phyloP scores from a whole-genome alignment of 352 stramenopile genomes.

The Globisporangium ultimum region DNA sequence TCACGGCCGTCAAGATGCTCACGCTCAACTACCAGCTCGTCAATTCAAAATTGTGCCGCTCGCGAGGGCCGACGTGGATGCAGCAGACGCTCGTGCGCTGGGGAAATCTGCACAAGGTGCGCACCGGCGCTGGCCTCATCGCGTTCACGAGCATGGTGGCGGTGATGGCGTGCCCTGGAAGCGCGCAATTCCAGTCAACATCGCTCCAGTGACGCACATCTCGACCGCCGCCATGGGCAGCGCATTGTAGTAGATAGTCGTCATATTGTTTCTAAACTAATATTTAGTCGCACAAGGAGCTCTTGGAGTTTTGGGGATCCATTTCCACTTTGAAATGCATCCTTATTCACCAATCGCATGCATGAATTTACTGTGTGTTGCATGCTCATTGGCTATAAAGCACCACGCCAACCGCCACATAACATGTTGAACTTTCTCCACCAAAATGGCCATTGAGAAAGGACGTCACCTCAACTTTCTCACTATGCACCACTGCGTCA shows the following conservation, averaged over 20 bases:
- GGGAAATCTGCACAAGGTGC: conserved; percentile 33
- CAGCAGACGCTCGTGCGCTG: conserved; percentile 26
- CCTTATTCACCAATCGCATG: neutral
- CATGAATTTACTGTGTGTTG: too few species aligned
- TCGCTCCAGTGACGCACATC: neutral
- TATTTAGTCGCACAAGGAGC: conserved; percentile 12
- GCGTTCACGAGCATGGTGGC: conserved; percentile 37
- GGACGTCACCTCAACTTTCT: neutral
- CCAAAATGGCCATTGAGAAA: neutral
- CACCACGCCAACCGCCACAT: too few species aligned
- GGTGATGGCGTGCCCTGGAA: conserved; percentile 18
- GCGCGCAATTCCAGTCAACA: neutral
- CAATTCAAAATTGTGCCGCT: conserved; percentile 18
- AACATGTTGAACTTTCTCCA: too few species aligned
- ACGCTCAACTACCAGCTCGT: conserved; percentile 26
- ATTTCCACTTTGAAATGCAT: neutral
- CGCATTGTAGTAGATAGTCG: too few species aligned
- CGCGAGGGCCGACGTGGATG: conserved; percentile 22
- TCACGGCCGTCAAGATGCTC: conserved; percentile 36
- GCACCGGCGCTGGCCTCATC: conserved; percentile 25
- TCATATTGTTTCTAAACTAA: neutral
- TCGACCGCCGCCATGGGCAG: too few species aligned
- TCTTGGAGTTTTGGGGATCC: too few species aligned
- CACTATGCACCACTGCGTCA: too few species aligned
- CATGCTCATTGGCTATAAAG: too few species aligned